Evolutionary conservation across 495 filamentous ascomycete genomes (phyloP).

Genomic region (Clohesyomyces aquaticus): DNA sequence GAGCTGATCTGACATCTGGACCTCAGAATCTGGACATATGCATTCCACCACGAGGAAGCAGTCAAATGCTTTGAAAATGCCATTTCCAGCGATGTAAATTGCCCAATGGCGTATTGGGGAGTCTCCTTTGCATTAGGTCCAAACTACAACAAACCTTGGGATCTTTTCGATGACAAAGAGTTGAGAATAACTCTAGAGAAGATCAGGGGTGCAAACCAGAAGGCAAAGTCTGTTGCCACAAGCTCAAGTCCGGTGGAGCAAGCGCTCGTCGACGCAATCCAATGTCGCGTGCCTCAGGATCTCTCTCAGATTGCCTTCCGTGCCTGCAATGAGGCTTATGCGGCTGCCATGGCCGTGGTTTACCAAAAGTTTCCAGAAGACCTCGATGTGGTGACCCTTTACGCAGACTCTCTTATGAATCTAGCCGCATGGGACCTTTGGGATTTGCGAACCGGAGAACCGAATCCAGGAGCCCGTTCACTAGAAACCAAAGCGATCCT

Average conservation of each 20-base stretch:
- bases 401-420: slow-evolving; percentile 71
- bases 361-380: slow-evolving; percentile 59
- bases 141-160: slow-evolving; percentile 78
- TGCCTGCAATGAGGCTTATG: slow-evolving; percentile 61
- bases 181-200: slow-evolving; percentile 51
- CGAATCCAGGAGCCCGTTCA: slow-evolving; percentile 57
- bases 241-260: slow-evolving; percentile 52
- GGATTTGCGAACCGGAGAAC: slow-evolving; percentile 62
- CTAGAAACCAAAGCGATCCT: slow-evolving; percentile 61
- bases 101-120: slow-evolving; percentile 70
- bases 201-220: slow-evolving; percentile 51
- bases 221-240: slow-evolving; percentile 49
- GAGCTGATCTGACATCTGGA: too few relatives aligned
- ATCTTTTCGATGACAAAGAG: slow-evolving; percentile 65
- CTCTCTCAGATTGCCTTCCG: slow-evolving; percentile 51
- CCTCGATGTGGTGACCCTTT: slow-evolving; percentile 64
- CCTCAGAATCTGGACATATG: slow-evolving; percentile 68
- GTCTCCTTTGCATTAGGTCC: slow-evolving; percentile 64
- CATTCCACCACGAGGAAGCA: slow-evolving; percentile 69
- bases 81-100: slow-evolving; percentile 56
- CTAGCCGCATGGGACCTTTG: slow-evolving; percentile 70
- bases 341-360: slow-evolving; percentile 62
- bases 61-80: slow-evolving; percentile 63
- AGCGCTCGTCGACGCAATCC: slow-evolving; percentile 62
- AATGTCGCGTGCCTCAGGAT: slow-evolving; percentile 57